These are phyloP conservation scores for Colletotrichum tabaci DNA, from an alignment of 2,329 filamentous ascomycete genomes.

Conservation along the genomic window DNA sequence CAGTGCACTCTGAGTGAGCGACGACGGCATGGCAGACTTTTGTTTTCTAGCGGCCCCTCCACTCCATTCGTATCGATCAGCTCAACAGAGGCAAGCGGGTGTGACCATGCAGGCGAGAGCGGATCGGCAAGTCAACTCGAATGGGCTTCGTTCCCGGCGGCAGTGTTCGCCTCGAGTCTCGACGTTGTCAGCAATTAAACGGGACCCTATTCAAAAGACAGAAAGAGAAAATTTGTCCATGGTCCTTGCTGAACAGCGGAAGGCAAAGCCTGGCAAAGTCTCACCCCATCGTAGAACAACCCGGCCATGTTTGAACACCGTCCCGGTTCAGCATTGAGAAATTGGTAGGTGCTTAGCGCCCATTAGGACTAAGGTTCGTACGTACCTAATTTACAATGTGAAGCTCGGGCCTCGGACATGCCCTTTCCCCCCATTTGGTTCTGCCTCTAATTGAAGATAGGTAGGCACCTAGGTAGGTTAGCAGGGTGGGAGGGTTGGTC, in stretches of 20 bases:
- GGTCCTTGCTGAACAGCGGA: neutral
- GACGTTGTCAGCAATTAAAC: neutral
- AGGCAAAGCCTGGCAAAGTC: neutral
- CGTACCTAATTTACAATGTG: neutral
- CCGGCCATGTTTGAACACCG: neutral
- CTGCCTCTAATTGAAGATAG: conserved; percentile 16
- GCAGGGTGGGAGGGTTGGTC: conserved; percentile 3
- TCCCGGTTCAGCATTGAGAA: conserved; percentile 3
- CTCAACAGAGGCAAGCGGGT: neutral
- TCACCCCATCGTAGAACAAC: neutral
- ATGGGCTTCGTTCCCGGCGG: neutral
- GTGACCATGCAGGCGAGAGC: conserved; percentile 9
- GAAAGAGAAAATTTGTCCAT: neutral
- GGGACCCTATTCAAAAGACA: neutral
- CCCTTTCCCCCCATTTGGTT: neutral
- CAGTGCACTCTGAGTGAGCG: neutral
- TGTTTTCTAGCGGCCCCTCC: neutral
- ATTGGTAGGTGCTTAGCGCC: conserved; percentile 25
- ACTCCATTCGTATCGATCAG: neutral
- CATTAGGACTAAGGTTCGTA: too few relatives aligned
- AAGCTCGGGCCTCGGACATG: conserved; percentile 1
- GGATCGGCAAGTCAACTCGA: conserved; percentile 4
- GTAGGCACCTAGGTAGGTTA: conserved; percentile 7
- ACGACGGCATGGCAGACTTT: neutral
- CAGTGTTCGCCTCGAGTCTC: neutral